Evolutionary conservation across 2,329 filamentous ascomycete species (phyloP).

Genomic region (Cercospora sp.): DNA sequence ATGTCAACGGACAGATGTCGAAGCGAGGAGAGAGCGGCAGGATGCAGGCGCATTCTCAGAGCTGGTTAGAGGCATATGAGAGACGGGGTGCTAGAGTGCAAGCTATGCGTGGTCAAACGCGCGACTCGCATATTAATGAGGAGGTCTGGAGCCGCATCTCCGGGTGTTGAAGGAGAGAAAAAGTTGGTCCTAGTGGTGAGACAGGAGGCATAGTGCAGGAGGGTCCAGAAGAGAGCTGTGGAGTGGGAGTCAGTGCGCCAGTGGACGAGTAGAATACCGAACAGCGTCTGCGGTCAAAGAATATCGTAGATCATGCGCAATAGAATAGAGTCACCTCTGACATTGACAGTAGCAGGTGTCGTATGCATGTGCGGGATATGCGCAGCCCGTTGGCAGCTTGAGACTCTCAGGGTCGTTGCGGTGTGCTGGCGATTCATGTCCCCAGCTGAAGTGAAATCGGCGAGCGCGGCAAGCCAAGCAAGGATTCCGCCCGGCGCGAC

Average conservation of each 20-base stretch:
- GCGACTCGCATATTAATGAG: constrained; percentile 19
- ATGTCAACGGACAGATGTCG: constrained; percentile 41
- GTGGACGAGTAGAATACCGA: background rate
- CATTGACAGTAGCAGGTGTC: background rate
- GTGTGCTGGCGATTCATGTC: background rate
- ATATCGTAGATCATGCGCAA: background rate
- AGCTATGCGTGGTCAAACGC: constrained; percentile 29
- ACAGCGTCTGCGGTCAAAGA: background rate
- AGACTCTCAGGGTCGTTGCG: background rate
- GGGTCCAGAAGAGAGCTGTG: background rate
- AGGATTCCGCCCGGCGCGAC: background rate
- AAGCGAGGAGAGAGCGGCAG: constrained; percentile 19
- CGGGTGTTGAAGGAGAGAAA: constrained; percentile 11
- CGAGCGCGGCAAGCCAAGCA: background rate
- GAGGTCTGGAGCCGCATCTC: constrained; percentile 11
- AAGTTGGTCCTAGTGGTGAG: background rate
- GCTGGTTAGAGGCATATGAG: constrained; percentile 41
- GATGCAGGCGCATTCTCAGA: constrained; percentile 41
- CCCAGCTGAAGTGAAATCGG: background rate
- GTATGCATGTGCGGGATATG: background rate
- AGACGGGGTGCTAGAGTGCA: constrained; percentile 39
- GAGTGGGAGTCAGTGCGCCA: background rate
- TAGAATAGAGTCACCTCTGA: background rate
- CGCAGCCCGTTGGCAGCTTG: background rate
- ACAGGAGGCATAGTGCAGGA: background rate